These are phyloP conservation scores for Lachnellula subtilissima DNA, from an alignment of 2,329 filamentous ascomycete genomes.

Conservation along the genomic window DNA sequence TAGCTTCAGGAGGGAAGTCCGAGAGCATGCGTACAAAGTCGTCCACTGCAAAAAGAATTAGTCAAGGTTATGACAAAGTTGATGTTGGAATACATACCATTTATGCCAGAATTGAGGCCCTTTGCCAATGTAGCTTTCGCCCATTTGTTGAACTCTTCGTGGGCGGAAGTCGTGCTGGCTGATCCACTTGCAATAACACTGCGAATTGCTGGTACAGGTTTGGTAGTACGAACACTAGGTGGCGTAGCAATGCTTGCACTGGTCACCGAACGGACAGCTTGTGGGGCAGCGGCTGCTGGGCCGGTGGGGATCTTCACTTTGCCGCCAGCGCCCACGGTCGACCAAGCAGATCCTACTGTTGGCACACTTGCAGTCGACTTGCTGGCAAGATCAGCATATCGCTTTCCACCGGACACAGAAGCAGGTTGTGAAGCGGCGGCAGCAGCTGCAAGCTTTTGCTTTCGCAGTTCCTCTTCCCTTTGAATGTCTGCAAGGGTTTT, in stretches of 20 bases:
- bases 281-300: slow-evolving; percentile 45
- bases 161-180: slow-evolving; percentile 45
- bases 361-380: slow-evolving; percentile 52
- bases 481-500: slow-evolving; percentile 96
- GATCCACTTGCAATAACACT: slow-evolving; percentile 41
- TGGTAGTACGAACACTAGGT: slow-evolving; percentile 36
- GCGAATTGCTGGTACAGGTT: slow-evolving; percentile 49
- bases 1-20: slow-evolving; percentile 68
- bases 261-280: slow-evolving; percentile 36
- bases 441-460: slow-evolving; percentile 57
- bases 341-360: slow-evolving; percentile 67
- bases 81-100: slow-evolving; percentile 46
- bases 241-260: slow-evolving; percentile 18
- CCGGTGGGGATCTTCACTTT: slow-evolving; percentile 75
- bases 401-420: slow-evolving; percentile 59
- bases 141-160: slow-evolving; percentile 95
- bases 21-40: slow-evolving; percentile 74
- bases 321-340: slow-evolving; percentile 88
- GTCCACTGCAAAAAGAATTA: slow-evolving; percentile 45
- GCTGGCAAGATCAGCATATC: slow-evolving; percentile 89
- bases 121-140: slow-evolving; percentile 72
- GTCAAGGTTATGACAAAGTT: slow-evolving; percentile 7
- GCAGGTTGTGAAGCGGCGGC: slow-evolving; percentile 39
- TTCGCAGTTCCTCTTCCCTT: slow-evolving; percentile 87
- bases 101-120: slow-evolving; percentile 64